Evolutionary conservation across 2,329 filamentous ascomycete species (phyloP).

Genomic region (Aspergillus arachidicola): DNA sequence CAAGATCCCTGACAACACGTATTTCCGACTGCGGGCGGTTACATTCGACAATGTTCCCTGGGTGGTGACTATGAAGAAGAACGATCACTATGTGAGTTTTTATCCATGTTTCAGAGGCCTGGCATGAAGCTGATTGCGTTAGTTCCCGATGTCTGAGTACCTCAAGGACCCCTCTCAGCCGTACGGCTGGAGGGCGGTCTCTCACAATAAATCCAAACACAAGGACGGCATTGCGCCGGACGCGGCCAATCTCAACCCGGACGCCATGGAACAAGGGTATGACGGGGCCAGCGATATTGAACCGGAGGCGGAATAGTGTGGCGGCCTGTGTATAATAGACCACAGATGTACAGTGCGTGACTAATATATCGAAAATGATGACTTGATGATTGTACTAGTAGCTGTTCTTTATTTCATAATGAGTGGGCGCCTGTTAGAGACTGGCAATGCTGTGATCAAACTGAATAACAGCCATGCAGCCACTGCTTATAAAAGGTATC

Average conservation of each 20-base stretch:
- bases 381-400: not conserved
- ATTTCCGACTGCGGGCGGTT: constrained; percentile 95
- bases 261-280: constrained; percentile 49
- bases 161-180: constrained; percentile 57
- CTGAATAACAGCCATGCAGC: no score
- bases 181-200: constrained; percentile 61
- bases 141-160: constrained; percentile 69
- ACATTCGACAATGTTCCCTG: constrained; percentile 98
- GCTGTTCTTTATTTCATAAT: not conserved
- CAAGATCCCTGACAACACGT: constrained; percentile 93
- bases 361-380: not conserved
- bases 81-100: constrained; percentile 78
- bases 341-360: not conserved
- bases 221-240: constrained; percentile 39
- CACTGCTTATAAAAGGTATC: not conserved
- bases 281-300: constrained; percentile 43
- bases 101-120: not conserved
- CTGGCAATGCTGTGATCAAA: no score
- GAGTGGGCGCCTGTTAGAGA: no score
- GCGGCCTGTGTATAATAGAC: constrained; percentile 13
- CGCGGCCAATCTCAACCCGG: constrained; percentile 47
- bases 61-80: constrained; percentile 99
- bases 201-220: constrained; percentile 53
- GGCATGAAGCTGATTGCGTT: constrained; percentile 13
- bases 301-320: constrained; percentile 30